Evolutionary conservation across 331 rosid species (phyloP), one percentile per base, ranked within the genome.

Genomic region (Rhamnella rubrinervis): DNA sequence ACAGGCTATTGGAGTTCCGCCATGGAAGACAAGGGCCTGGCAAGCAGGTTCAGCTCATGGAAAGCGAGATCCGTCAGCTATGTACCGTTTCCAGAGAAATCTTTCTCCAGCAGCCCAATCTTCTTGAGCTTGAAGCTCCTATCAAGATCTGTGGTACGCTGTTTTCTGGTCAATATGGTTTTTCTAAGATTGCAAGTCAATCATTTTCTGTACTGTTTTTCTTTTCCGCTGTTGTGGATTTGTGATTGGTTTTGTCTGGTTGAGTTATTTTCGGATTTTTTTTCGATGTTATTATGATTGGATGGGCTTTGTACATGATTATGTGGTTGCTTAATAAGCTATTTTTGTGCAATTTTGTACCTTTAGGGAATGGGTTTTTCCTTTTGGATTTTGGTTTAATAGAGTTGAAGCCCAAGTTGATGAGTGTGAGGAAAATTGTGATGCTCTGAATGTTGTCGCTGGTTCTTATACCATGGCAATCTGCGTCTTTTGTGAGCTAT

Each of bases 11-110:
- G 79, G 85, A 72, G 79, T 72, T 68, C 65, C 76, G 74, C 40
- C 75, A 76, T 6, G 76, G 61, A 12, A 67, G 76, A 51, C 70
- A 76, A 4, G 73, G 73, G 52, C 70, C 79, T 7, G 73, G 73
- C 39, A 81, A 77, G 78, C 82, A 81, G 77, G 85, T 81, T 47
- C 85, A 81, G 82, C 79, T 81, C 58, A 76, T 69, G 79, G 85
- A 81, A 73, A 23, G 21, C 41, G 85, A 81, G 82, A 81, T 81
- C 85, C 85, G 82, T 16, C 85, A 72, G 51, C 82, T 81, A 17
- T 81, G 85, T 20, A 5, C 72, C n/a, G 78, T 52, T 52, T 25
- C 85, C 68, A 71, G 71, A 31, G 85, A 81, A 58, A 76, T 81
- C 67, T 81, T 81, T 70, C 78, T 81, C 28, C 75, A 71, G 9